These are phyloP conservation scores for Cutaneotrichosporon cyanovorans DNA, from an alignment of 1,284 basidiomycete species.

Conservation along the genomic window DNA sequence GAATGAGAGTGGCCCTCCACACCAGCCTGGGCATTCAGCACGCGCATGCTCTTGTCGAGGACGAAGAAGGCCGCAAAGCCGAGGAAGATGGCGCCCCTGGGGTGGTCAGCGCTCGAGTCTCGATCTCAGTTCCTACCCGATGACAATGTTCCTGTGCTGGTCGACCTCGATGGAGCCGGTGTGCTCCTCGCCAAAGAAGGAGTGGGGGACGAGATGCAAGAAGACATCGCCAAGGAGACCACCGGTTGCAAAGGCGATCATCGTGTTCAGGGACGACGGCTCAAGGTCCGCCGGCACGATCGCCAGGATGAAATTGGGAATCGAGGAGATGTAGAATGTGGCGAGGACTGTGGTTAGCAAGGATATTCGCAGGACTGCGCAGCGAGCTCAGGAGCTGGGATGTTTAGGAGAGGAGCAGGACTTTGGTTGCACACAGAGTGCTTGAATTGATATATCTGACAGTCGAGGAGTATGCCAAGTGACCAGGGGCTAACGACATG, in stretches of 20 bases:
- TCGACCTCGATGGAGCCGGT: slow-evolving; percentile 69
- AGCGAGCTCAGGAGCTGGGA: too few relatives aligned
- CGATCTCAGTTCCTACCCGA: slow-evolving; percentile 52
- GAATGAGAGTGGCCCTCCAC: slow-evolving; percentile 45
- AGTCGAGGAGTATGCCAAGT: too few relatives aligned
- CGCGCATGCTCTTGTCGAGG: slow-evolving; percentile 80
- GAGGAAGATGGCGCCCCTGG: slow-evolving; percentile 67
- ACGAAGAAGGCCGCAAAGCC: slow-evolving; percentile 82
- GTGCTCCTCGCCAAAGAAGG: slow-evolving; percentile 78
- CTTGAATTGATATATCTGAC: too few relatives aligned
- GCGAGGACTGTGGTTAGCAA: slow-evolving; percentile 55
- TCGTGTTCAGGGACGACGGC: slow-evolving; percentile 73
- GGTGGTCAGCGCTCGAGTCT: slow-evolving; percentile 3
- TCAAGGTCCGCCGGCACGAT: slow-evolving; percentile 81
- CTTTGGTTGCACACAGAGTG: too few relatives aligned
- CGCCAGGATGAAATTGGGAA: slow-evolving; percentile 83
- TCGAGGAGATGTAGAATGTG: slow-evolving; percentile 87
- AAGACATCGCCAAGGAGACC: slow-evolving; percentile 84
- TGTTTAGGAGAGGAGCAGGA: neutral
- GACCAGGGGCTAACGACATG: too few relatives aligned
- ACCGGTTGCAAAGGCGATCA: slow-evolving; percentile 63
- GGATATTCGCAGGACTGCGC: neutral
- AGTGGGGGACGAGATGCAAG: slow-evolving; percentile 77
- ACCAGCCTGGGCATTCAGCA: slow-evolving; percentile 51
- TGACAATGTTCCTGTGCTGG: slow-evolving; percentile 78